Evolutionary conservation across 2,329 filamentous ascomycete genomes (phyloP), one percentile per base, ranked within the genome.

Genomic region (Venturia carpophila): DNA sequence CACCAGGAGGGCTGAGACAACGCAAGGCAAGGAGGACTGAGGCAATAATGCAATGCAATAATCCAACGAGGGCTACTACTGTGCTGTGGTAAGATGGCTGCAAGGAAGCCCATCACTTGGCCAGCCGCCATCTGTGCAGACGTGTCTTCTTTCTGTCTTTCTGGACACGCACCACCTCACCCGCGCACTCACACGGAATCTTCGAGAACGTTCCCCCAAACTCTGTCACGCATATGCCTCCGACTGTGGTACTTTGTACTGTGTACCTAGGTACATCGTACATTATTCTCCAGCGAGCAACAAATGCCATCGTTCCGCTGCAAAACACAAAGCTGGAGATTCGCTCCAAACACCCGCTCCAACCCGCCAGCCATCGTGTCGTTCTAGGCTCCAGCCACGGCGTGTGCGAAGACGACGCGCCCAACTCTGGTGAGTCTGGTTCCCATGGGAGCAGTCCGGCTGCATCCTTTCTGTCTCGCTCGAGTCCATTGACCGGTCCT

Each of bases 191-290:
- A 27, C 47, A 55, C 49, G 49, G 37, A 58, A 58, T 15, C 47
- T 58, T 58, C 27, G 27, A 58, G 52, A 58, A 58, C 30, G 52
- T n/a, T 58, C n/a, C 52, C 52, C 52, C 52, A 37, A 58, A 34
- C 27, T 37, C 30, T 19, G 24, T 55, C 24, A 55, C 30, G 49
- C 49, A 55, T n/a, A n/a, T n/a, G n/a, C n/a, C n/a, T n/a, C n/a
- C n/a, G n/a, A n/a, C n/a, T n/a, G n/a, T n/a, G n/a, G n/a, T n/a
- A 2, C 1, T 19, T 11, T 55, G 19, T 19, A 55, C 10, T n/a
- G 1, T 34, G n/a, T n/a, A n/a, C n/a, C n/a, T n/a, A n/a, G n/a
- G n/a, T n/a, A n/a, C n/a, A n/a, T n/a, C n/a, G n/a, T n/a, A n/a
- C n/a, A n/a, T n/a, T n/a, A n/a, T n/a, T n/a, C n/a, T n/a, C n/a